phyloP scores from a whole-genome alignment of 2,329 filamentous ascomycete genomes.

The Stemphylium vesicarium region DNA sequence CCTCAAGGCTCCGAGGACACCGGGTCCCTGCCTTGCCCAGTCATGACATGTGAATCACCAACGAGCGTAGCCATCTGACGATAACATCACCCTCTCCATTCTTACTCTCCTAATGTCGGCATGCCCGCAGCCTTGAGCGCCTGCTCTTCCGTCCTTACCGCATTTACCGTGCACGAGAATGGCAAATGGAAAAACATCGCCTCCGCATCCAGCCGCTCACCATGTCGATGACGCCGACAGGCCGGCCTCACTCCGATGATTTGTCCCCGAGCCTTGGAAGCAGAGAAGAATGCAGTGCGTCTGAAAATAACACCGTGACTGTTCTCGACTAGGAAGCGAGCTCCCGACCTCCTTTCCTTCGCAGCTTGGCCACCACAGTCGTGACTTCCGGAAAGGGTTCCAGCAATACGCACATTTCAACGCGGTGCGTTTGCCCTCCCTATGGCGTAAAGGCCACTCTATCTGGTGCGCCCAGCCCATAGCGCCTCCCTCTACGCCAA shows the following conservation, averaged over 20 bases:
- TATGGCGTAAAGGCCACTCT: slow-evolving; percentile 10
- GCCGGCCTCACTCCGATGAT: background rate
- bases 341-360: background rate
- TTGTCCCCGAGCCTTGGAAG: background rate
- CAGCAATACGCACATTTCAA: slow-evolving; percentile 23
- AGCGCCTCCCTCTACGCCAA: slow-evolving; percentile 13
- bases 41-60: background rate
- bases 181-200: background rate
- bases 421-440: slow-evolving; percentile 14
- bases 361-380: slow-evolving; percentile 26
- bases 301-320: background rate
- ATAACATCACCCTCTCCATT: slow-evolving; percentile 2
- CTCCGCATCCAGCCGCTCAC: background rate
- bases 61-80: background rate
- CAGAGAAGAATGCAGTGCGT: background rate
- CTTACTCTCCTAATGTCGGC: background rate
- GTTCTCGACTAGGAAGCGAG: slow-evolving; percentile 6
- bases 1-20: background rate
- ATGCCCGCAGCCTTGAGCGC: background rate
- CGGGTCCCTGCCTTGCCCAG: slow-evolving; percentile 6
- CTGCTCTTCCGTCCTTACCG: background rate
- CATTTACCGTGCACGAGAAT: background rate
- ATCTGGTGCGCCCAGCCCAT: slow-evolving; percentile 8
- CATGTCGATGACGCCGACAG: background rate
- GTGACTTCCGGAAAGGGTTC: slow-evolving; percentile 35